A percentile compares a stretch with the other conserved stretches of the same genome.
Evolutionary conservation across 164 flowering plant species (phyloP).

Genomic region (Vitis labrusca): DNA sequence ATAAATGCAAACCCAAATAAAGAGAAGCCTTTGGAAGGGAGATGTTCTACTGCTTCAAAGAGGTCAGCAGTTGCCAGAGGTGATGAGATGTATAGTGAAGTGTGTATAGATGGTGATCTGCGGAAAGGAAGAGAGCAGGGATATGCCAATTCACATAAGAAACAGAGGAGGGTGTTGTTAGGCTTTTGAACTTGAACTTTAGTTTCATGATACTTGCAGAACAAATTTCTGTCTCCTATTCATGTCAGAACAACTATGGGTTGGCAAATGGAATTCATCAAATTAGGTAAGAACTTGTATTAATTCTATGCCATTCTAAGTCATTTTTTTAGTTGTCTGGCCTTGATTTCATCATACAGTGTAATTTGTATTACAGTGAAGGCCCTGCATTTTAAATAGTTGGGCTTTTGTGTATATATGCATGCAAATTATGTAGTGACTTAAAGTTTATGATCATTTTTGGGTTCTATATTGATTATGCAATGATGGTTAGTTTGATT

Average conservation of each 20-base stretch:
- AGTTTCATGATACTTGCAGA: constrained; percentile 3
- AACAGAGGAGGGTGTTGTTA: constrained; percentile 16
- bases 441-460: too few species aligned
- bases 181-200: not conserved
- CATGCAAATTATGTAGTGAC: too few species aligned
- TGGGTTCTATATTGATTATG: too few species aligned
- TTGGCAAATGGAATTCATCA: not conserved
- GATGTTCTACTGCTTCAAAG: constrained; percentile 13
- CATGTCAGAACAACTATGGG: not conserved
- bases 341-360: not conserved
- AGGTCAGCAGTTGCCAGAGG: constrained; percentile 8
- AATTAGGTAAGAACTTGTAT: not conserved
- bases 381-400: constrained; percentile 1
- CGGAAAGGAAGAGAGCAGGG: constrained; percentile 42
- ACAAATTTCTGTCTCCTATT: not conserved
- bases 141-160: constrained; percentile 24
- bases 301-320: not conserved
- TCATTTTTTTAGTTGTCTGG: not conserved
- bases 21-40: constrained; percentile 33
- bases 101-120: constrained; percentile 53
- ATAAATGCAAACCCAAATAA: constrained; percentile 33
- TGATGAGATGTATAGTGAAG: constrained; percentile 26
- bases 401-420: too few species aligned
- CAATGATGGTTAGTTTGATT: too few species aligned
- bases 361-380: not conserved